Percentiles rank a stretch among this genome's conserved stretches.
Conservation (phyloP, 2,329 filamentous ascomycete species). For the Rugonectria rugulosa region DNA sequence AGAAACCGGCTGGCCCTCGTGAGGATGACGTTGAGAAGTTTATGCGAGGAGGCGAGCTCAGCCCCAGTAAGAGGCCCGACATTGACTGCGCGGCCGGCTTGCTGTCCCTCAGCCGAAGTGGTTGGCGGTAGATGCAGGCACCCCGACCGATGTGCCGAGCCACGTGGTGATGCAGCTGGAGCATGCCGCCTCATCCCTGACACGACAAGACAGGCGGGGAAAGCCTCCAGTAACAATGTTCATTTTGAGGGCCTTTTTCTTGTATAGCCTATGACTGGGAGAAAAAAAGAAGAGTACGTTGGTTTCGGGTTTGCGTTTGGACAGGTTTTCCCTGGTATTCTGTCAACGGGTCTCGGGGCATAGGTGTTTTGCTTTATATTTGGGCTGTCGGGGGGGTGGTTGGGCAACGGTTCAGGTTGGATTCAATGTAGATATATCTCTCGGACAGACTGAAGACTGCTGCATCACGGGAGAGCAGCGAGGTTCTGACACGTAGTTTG, state of each 20-base stretch:
- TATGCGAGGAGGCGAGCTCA: constrained; percentile 70
- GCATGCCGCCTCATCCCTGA: constrained; percentile 11
- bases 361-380: constrained; percentile 30
- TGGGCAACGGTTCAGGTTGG: constrained; percentile 21
- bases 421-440: constrained; percentile 36
- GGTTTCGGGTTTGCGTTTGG: constrained; percentile 19
- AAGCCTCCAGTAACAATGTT: constrained; percentile 20
- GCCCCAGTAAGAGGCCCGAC: constrained; percentile 78
- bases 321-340: constrained; percentile 23
- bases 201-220: constrained; percentile 22
- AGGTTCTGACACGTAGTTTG: too few species aligned
- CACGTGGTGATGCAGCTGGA: constrained; percentile 12
- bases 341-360: constrained; percentile 19
- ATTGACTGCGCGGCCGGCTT: constrained; percentile 91
- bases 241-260: constrained; percentile 18
- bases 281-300: constrained; percentile 18
- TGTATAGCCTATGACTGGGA: constrained; percentile 26
- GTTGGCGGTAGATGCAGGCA: constrained; percentile 69
- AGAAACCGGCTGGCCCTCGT: constrained; percentile 29
- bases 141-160: constrained; percentile 1
- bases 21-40: constrained; percentile 74
- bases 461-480: too few species aligned
- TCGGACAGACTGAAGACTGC: constrained; percentile 20
- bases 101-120: constrained; percentile 88
- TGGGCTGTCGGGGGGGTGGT: constrained; percentile 17